Conservation (phyloP, 768 basidiomycete species). For the Gymnopilus junonius region DNA sequence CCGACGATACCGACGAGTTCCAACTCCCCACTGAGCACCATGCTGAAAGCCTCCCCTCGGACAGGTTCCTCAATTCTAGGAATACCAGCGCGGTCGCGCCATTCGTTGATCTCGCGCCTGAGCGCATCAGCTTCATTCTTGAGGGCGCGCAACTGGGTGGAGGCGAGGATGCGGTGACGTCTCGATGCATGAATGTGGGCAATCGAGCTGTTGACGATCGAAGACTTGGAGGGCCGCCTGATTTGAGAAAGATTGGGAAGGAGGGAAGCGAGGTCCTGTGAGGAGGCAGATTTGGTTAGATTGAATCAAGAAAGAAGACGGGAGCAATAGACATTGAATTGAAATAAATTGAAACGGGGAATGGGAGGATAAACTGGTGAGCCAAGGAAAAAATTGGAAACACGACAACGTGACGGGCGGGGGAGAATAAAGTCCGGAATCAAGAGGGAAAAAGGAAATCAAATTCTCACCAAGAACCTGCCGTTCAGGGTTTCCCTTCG, state of each 20-base stretch:
- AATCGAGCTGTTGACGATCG: constrained; percentile 96
- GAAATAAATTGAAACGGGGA: neutral
- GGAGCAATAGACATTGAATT: neutral
- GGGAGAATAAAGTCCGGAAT: neutral
- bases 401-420: neutral
- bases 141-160: constrained; percentile 79
- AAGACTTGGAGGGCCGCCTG: constrained; percentile 93
- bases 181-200: constrained; percentile 85
- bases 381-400: constrained; percentile 1
- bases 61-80: constrained; percentile 75
- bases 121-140: constrained; percentile 86
- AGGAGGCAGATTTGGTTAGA: neutral
- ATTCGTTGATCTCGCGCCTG: constrained; percentile 91
- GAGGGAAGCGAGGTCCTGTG: constrained; percentile 86
- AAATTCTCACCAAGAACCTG: constrained; percentile 75
- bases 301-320: constrained; percentile 5
- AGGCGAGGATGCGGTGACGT: constrained; percentile 79
- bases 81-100: constrained; percentile 79
- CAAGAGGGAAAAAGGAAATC: neutral
- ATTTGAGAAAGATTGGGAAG: constrained; percentile 91
- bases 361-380: neutral
- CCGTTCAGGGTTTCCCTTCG: constrained; percentile 92
- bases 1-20: constrained; percentile 61
- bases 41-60: constrained; percentile 71
- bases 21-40: constrained; percentile 72